Conservation (phyloP, 2,329 filamentous ascomycete species). For the Penicillium verrucosum region DNA sequence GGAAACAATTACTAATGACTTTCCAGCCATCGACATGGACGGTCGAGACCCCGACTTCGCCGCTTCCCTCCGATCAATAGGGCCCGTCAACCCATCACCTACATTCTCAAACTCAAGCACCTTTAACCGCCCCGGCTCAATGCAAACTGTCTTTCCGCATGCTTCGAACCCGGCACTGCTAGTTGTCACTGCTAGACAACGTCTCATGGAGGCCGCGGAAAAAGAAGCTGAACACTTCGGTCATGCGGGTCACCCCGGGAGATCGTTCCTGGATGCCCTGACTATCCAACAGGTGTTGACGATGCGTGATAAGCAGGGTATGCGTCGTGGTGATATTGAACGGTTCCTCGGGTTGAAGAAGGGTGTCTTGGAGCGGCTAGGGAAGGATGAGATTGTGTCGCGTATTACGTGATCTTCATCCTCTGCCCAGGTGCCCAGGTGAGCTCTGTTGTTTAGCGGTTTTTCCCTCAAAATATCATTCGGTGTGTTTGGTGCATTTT, state of each 20-base stretch:
- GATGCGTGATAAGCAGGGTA: conserved; percentile 46
- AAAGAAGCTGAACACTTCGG: conserved; percentile 52
- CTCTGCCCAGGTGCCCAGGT: background rate
- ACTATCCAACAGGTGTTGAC: conserved; percentile 50
- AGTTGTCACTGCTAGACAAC: conserved; percentile 51
- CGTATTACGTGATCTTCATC: conserved; percentile 12
- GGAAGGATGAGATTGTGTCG: conserved; percentile 34
- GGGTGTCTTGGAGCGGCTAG: conserved; percentile 44
- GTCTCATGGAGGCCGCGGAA: conserved; percentile 53
- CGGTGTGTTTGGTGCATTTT: background rate
- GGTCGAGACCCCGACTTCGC: conserved; percentile 65
- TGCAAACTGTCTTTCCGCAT: conserved; percentile 38
- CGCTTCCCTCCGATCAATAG: conserved; percentile 69
- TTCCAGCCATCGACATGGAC: conserved; percentile 57
- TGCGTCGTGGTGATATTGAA: conserved; percentile 43
- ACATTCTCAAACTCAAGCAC: conserved; percentile 56
- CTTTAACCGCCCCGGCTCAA: conserved; percentile 37
- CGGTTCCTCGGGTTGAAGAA: conserved; percentile 42
- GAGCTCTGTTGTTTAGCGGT: background rate
- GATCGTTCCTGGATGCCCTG: conserved; percentile 49
- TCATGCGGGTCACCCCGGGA: conserved; percentile 37
- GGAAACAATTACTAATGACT: conserved; percentile 3
- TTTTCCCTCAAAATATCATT: background rate
- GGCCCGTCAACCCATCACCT: conserved; percentile 57
- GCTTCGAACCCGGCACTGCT: conserved; percentile 54